Evolutionary conservation across 208 protist genomes (phyloP).

Genomic region (Spironucleus salmonicida): DNA sequence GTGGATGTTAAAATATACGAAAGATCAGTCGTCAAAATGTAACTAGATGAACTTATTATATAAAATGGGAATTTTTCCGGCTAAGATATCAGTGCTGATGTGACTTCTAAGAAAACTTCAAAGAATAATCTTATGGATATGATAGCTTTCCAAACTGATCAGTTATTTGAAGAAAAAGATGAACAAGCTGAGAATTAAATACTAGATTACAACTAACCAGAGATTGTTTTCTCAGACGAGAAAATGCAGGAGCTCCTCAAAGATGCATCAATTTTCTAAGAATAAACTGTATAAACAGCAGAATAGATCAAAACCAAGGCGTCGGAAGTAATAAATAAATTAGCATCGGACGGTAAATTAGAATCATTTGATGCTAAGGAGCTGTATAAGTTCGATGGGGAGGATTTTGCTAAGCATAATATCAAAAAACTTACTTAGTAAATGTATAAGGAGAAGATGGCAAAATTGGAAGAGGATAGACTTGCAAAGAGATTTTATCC

Average conservation of each 20-base stretch:
- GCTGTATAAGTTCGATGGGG: slow-evolving; percentile 20
- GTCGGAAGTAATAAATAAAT: background rate
- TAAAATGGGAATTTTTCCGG: slow-evolving; percentile 15
- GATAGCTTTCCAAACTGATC: background rate
- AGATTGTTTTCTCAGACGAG: background rate
- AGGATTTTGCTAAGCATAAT: background rate
- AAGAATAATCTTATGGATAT: background rate
- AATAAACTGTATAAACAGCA: background rate
- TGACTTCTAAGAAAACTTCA: background rate
- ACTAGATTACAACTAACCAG: slow-evolving; percentile 6
- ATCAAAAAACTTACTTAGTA: background rate
- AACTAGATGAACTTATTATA: slow-evolving; percentile 20
- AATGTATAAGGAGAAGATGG: background rate
- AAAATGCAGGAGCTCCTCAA: slow-evolving; percentile 8
- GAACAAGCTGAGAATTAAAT: background rate
- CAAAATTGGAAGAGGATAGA: background rate
- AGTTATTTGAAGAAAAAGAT: background rate
- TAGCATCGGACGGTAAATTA: background rate
- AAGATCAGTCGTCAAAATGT: background rate
- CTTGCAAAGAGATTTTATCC: too few relatives aligned
- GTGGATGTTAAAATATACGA: slow-evolving; percentile 19
- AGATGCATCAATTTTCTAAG: background rate
- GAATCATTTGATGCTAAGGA: background rate
- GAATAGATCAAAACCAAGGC: background rate
- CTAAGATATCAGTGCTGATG: background rate